These are phyloP conservation scores for Botrytis elliptica DNA, from an alignment of 2,329 filamentous ascomycete species.

Conservation along the genomic window DNA sequence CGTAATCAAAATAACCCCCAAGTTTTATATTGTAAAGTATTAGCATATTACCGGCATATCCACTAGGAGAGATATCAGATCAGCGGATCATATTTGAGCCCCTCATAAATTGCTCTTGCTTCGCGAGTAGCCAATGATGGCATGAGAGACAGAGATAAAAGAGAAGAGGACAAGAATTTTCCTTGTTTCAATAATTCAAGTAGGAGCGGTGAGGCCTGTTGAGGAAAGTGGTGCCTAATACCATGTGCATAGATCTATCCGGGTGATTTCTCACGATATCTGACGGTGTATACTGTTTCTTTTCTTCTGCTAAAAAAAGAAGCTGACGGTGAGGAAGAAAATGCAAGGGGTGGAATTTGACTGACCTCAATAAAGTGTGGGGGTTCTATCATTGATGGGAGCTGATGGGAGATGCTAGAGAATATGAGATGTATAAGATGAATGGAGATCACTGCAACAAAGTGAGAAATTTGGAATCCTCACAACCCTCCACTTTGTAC, in stretches of 20 bases:
- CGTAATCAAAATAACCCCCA: neutral
- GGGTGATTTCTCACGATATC: slow-evolving; percentile 15
- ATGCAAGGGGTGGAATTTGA: neutral
- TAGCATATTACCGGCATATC: slow-evolving; percentile 5
- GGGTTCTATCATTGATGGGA: neutral
- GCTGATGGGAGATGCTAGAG: neutral
- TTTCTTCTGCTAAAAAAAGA: neutral
- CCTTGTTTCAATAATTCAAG: neutral
- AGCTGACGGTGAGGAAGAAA: slow-evolving; percentile 5
- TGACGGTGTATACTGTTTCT: neutral
- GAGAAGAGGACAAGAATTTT: slow-evolving; percentile 6
- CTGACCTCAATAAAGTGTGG: slow-evolving; percentile 7
- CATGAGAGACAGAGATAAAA: neutral
- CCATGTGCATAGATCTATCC: slow-evolving; percentile 3
- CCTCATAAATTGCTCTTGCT: slow-evolving; percentile 15
- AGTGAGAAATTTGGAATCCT: neutral
- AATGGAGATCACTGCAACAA: neutral
- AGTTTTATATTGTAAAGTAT: neutral
- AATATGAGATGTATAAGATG: slow-evolving; percentile 6
- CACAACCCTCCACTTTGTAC: slow-evolving; percentile 2
- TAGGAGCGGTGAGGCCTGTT: slow-evolving; percentile 16
- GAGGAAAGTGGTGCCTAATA: slow-evolving; percentile 7
- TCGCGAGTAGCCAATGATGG: slow-evolving; percentile 5
- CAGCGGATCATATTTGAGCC: slow-evolving; percentile 2
- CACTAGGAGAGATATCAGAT: neutral